Evolutionary conservation across 73 alveolate genomes (phyloP).

Genomic region (Effrenium voratum): DNA sequence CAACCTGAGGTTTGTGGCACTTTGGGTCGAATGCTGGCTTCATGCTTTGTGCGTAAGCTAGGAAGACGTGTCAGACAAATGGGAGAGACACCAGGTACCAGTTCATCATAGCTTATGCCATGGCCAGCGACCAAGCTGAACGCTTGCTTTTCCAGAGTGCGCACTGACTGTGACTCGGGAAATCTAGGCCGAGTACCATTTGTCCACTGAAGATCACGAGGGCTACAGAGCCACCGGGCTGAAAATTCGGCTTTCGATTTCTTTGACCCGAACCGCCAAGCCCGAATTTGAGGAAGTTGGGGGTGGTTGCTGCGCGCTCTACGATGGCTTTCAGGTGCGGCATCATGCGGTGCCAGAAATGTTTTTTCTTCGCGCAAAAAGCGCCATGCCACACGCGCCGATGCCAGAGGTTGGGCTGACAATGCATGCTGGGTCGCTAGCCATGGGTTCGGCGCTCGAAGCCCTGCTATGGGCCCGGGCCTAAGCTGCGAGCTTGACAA

Average conservation of each 20-base stretch:
- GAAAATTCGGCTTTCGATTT: neutral
- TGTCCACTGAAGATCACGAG: slow-evolving; percentile 66
- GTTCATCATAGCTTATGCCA: slow-evolving; percentile 79
- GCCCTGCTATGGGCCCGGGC: slow-evolving; percentile 39
- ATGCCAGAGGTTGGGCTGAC: slow-evolving; percentile 21
- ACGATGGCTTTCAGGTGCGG: slow-evolving; percentile 68
- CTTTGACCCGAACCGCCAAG: neutral
- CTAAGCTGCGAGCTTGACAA: neutral
- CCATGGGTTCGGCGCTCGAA: slow-evolving; percentile 70
- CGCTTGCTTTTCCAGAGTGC: neutral
- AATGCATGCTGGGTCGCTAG: slow-evolving; percentile 61
- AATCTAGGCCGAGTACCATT: slow-evolving; percentile 73
- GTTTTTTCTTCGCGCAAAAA: neutral
- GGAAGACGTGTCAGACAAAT: neutral
- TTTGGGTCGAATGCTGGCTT: slow-evolving; percentile 81
- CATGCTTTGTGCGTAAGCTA: slow-evolving; percentile 44
- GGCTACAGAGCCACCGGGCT: slow-evolving; percentile 31
- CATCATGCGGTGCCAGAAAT: neutral
- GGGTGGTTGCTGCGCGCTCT: slow-evolving; percentile 85
- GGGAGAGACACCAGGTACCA: slow-evolving; percentile 30
- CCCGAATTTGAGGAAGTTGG: slow-evolving; percentile 22
- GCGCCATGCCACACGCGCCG: neutral
- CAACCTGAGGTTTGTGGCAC: slow-evolving; percentile 50
- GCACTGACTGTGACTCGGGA: neutral
- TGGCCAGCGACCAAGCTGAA: slow-evolving; percentile 18